Conservation (phyloP, 129 eudicot species). For the Pulicaria dysenterica region DNA sequence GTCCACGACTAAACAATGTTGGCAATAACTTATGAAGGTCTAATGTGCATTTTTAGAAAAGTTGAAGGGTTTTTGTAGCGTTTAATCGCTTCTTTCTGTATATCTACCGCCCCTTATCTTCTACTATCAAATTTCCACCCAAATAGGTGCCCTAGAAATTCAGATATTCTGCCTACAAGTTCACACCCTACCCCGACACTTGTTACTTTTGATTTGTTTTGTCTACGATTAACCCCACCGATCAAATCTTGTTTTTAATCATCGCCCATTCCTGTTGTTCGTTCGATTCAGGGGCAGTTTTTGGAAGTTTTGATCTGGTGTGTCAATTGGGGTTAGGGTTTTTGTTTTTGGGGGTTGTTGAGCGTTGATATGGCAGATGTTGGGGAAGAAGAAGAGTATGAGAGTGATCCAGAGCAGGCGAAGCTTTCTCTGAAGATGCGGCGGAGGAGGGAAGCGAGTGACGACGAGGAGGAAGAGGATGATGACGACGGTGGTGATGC, state of each 20-base stretch:
- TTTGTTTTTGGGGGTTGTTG: conserved; percentile 14
- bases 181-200: conserved; percentile 33
- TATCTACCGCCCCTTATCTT: conserved; percentile 37
- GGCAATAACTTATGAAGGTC: conserved; percentile 17
- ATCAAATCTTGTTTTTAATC: conserved; percentile 17
- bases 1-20: no score
- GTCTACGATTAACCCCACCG: neutral
- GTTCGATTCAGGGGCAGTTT: neutral
- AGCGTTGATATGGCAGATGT: conserved; percentile 57
- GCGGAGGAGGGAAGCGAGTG: conserved; percentile 83
- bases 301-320: conserved; percentile 29
- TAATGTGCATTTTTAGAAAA: conserved; percentile 15
- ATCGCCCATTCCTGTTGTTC: conserved; percentile 1
- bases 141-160: conserved; percentile 37
- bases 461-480: conserved; percentile 62
- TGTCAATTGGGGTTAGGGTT: conserved; percentile 30
- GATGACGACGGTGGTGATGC: conserved; percentile 25
- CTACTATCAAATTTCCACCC: conserved; percentile 29
- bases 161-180: conserved; percentile 23
- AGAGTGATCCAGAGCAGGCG: conserved; percentile 99
- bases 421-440: conserved; percentile 81
- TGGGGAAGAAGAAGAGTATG: conserved; percentile 81
- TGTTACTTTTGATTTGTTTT: conserved; percentile 29
- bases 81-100: conserved; percentile 3
- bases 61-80: conserved; percentile 6